Evolutionary conservation across 2,329 filamentous ascomycete genomes (phyloP).

Genomic region (Xylaria sp.): DNA sequence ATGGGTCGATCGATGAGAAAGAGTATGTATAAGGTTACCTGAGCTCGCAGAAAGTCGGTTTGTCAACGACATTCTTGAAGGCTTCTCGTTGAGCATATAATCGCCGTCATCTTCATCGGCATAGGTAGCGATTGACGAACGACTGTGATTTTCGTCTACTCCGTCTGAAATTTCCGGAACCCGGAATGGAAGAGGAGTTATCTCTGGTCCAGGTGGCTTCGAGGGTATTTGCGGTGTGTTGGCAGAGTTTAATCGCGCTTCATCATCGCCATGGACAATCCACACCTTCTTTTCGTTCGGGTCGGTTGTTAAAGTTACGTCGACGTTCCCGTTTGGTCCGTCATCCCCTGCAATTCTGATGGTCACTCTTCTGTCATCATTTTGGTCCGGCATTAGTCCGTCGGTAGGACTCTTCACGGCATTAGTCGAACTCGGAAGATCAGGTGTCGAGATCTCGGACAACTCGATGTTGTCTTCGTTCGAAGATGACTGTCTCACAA

Average conservation of each 20-base stretch:
- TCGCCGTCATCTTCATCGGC: slow-evolving; percentile 65
- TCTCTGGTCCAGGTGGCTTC: slow-evolving; percentile 58
- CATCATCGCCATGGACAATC: slow-evolving; percentile 49
- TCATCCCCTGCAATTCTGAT: slow-evolving; percentile 65
- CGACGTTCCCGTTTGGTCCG: slow-evolving; percentile 45
- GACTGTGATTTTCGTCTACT: slow-evolving; percentile 51
- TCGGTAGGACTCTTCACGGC: slow-evolving; percentile 34
- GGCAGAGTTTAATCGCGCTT: slow-evolving; percentile 46
- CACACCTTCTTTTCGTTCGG: slow-evolving; percentile 51
- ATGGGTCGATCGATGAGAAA: slow-evolving; percentile 53
- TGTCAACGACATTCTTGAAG: slow-evolving; percentile 53
- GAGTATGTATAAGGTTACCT: slow-evolving; percentile 54
- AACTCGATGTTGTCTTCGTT: slow-evolving; percentile 65
- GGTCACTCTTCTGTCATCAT: slow-evolving; percentile 59
- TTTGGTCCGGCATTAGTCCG: slow-evolving; percentile 55
- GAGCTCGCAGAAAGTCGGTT: slow-evolving; percentile 63
- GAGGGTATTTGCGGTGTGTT: slow-evolving; percentile 48
- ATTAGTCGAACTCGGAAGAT: slow-evolving; percentile 37
- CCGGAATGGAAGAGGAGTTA: slow-evolving; percentile 74
- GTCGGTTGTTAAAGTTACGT: slow-evolving; percentile 38
- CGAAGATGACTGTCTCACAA: slow-evolving; percentile 49
- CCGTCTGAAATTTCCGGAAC: slow-evolving; percentile 64
- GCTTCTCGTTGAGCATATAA: slow-evolving; percentile 46
- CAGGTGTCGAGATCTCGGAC: slow-evolving; percentile 57
- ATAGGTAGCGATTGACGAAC: slow-evolving; percentile 76